Base-by-base conservation (phyloP, 106 monocot species). In the Allium cepa region DNA sequence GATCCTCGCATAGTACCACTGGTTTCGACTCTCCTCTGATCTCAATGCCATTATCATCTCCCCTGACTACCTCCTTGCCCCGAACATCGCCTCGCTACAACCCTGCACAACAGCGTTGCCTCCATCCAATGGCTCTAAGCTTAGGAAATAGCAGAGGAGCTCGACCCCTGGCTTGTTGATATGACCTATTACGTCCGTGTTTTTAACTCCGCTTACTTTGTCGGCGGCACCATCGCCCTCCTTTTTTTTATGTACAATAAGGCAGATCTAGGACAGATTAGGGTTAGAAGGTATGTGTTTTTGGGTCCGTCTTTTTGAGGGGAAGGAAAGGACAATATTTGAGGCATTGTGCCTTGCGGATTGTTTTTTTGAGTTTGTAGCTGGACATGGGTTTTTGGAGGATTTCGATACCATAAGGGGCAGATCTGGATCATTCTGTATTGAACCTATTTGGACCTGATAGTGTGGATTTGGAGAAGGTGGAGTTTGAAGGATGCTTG, bases 271-370 rank as follows among this genome's bases (percentile, higher is more conserved):
- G 73, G 28, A 13, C 85, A 79, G 46, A 75, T 85, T 17, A 67
- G 72, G 17, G 49, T 93, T 66, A 45, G 79, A 7, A 86, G 86
- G 11, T 86, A 69, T 58, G 70, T 94, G 4, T 80, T 79, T 9
- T 69, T 94, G n/a, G 84, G 86, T 76, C 93, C 93, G 10, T 94
- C 22, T 94, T 76, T 94, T 87, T 55, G 83, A 83, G 27, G 89
- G 93, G 57, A 69, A 71, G 26, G 7, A 68, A 57, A 72, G 75
- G 17, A 71, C 86, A 11, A 63, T 59, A 56, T 86, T 84, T 1
- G 86, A 89, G 71, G 79, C 69, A 13, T 81, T 79, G 60, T 90
- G 83, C 76, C 86, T 81, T 8, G 47, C 49, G 26, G 89, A 89
- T 28, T 83, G 65, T 28, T 84, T 86, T 86, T 62, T 64, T 86